Conservation (phyloP, 768 basidiomycete genomes). For the Boletus reticuloceps region DNA sequence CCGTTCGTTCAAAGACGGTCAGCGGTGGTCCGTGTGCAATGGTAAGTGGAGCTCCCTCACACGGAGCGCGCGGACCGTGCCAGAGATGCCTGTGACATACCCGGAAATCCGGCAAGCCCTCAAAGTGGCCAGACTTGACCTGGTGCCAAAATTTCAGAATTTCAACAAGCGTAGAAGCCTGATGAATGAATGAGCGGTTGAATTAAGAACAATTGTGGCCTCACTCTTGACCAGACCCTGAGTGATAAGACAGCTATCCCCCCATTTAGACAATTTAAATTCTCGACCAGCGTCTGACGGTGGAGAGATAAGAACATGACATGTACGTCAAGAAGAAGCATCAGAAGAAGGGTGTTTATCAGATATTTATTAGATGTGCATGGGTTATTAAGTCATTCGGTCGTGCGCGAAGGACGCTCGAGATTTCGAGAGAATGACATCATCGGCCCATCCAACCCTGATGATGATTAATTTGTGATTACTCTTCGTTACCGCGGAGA, state of each 20-base stretch:
- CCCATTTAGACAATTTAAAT: constrained; percentile 9
- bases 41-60: background rate
- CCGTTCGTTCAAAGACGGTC: background rate
- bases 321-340: constrained; percentile 17
- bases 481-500: background rate
- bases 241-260: background rate
- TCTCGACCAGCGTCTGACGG: background rate
- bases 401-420: background rate
- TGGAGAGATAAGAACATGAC: constrained; percentile 6
- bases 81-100: background rate
- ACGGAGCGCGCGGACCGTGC: constrained; percentile 9
- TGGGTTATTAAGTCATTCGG: background rate
- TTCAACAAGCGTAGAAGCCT: background rate
- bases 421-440: constrained; percentile 2
- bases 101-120: background rate
- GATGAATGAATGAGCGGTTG: background rate
- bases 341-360: constrained; percentile 1
- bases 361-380: background rate
- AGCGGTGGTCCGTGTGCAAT: background rate
- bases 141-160: background rate
- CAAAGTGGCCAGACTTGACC: background rate
- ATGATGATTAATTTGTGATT: constrained; percentile 13
- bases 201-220: background rate
- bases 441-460: constrained; percentile 65
- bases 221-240: background rate